Evolutionary conservation across 176 grass and related monocot species (phyloP), one percentile per base, ranked within the genome.

Genomic region (Eleusine indica): DNA sequence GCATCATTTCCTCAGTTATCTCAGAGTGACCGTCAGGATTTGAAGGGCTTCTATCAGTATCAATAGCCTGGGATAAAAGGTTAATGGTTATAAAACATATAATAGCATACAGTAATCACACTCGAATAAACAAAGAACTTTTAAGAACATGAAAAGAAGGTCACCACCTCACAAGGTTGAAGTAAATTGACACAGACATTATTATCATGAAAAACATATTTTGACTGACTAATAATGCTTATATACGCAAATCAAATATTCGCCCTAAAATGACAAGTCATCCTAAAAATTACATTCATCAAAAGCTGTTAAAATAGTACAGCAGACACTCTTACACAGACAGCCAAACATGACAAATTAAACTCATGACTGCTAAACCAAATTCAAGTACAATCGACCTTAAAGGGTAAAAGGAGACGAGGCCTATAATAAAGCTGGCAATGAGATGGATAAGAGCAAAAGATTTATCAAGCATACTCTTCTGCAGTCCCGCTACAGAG

Each of bases 1-100:
- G 93, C 85, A 91, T 89, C 96, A 98, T 94, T 87, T 98, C 96
- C 64, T 95, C 96, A 0, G 93, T 94, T 71, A 98, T 78, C 69
- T 98, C 93, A 76, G 83, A 52, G 82, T 87, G 78, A 48, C 78
- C 80, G 82, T 93, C 90, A 62, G 90, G 79, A 79, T 66, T 79
- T 82, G 86, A 85, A 71, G 93, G 85, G 77, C 81, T 90, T 91
- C 88, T 87, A 88, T 86, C 87, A 85, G 87, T 49, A 54, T 89
- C 91, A 15, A 52, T 74, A 51, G 83, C 83, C 96, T 98, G 85
- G 60, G 30, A 91, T 80, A 77, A 86, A 18, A 81, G 13, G 68
- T 46, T 65, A 86, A 44, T 25, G 64, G 62, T 66, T 80, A 80
- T 56, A 78, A 30, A 78, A 30, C 6, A 41, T 61, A 91, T 56